Base-by-base conservation (phyloP, 306 rosid species). In the Cyamopsis tetragonoloba region DNA sequence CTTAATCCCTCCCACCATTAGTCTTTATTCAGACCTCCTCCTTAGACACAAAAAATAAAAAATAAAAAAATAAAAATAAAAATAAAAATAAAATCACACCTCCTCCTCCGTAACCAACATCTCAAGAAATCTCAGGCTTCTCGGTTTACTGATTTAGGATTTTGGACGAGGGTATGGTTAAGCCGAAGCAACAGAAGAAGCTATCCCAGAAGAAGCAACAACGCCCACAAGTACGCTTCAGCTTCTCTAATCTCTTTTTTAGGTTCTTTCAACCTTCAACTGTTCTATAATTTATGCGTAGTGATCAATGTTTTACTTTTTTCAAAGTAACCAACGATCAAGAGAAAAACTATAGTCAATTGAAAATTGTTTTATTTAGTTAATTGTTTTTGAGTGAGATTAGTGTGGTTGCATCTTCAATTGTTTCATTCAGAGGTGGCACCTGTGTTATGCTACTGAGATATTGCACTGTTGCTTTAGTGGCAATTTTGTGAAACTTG, bases 181-280 rank as follows among this genome's bases (percentile, higher is more conserved):
- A 81, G 66, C 65, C 65, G 19, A 81, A 81, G 61, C 81, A 77
- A 55, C 85, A 77, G 70, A 81, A 76, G 82, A 81, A 81, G 76
- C 69, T 2, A 68, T 11, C 78, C 3, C 76, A 75, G 67, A 80
- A 80, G 77, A 69, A 61, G 51, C 80, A 62, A n/a, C 75, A 59
- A 26, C 47, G 53, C 4, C 76, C 72, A 2, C 81, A 80, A 49
- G 84, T 80, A 75, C 0, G 27, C 14, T 51, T 64, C 42, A 51
- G 8, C 43, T 68, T 49, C 18, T 19, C 3, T 22, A 5, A 43
- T 76, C 6, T 10, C 38, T 6, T 18, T 7, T 7, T 22, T 20
- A n/a, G n/a, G 1, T 46, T 8, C 3, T 44, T 38, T 61, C 66
- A 62, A 42, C 22, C 13, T 63, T 42, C 64, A 31, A n/a, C 49